Percentiles rank a stretch among this genome's conserved stretches.
These are phyloP conservation scores for Effrenium voratum DNA, from an alignment of 73 alveolate species.

Conservation along the genomic window DNA sequence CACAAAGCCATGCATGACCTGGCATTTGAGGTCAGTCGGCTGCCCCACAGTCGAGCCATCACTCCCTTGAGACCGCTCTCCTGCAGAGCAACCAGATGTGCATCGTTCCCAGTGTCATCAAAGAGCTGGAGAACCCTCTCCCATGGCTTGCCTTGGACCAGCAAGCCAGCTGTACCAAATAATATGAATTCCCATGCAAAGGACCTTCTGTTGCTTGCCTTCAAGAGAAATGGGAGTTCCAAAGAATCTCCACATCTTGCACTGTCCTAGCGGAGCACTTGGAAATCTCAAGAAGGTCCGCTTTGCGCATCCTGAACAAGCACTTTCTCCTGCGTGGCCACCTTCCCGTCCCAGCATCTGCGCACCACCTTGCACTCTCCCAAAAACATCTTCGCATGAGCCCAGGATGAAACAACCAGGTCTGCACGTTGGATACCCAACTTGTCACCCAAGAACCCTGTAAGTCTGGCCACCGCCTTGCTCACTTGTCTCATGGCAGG, in stretches of 20 bases:
- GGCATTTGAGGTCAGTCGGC: not conserved
- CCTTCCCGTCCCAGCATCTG: not conserved
- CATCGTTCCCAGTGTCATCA: not conserved
- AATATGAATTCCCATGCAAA: not conserved
- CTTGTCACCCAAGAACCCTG: not conserved
- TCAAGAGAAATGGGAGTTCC: not conserved
- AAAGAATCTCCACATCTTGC: not conserved
- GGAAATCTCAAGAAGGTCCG: not conserved
- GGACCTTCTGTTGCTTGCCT: not conserved
- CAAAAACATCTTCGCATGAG: not conserved
- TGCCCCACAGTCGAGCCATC: not conserved
- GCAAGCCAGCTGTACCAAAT: not conserved
- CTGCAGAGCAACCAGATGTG: not conserved
- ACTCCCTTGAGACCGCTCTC: not conserved
- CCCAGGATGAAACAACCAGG: not conserved
- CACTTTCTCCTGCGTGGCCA: not conserved
- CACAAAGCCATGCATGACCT: not conserved
- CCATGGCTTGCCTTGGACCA: not conserved
- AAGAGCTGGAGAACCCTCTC: not conserved
- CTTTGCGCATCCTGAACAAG: not conserved
- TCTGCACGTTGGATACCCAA: not conserved
- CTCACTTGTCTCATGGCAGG: not conserved
- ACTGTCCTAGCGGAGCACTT: not conserved
- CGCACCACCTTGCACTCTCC: not conserved
- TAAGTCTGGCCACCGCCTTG: not conserved